Conservation (phyloP, 441 rosid genomes). For the Mallotus repandus region DNA sequence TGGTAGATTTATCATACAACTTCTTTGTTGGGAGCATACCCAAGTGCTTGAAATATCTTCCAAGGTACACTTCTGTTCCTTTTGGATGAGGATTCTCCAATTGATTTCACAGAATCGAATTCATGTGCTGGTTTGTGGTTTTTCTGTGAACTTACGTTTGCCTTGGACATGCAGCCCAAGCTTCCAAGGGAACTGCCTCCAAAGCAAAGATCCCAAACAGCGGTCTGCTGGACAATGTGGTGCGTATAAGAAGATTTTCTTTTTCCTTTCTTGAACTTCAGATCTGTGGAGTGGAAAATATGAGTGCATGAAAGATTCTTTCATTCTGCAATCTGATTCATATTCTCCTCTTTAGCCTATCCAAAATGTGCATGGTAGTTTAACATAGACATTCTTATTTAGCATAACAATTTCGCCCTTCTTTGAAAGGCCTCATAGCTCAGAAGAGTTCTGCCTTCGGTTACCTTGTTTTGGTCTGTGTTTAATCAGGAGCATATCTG, state of each 20-base stretch:
- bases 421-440: neutral
- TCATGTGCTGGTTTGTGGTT: neutral
- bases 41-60: conserved; percentile 70
- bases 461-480: neutral
- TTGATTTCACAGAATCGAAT: too few relatives aligned
- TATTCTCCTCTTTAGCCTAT: neutral
- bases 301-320: too few relatives aligned
- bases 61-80: conserved; percentile 44
- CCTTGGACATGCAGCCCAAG: conserved; percentile 49
- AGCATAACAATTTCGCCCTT: neutral
- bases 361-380: neutral
- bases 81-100: neutral
- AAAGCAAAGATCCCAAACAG: conserved; percentile 58
- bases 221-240: conserved; percentile 71
- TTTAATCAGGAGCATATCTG: neutral
- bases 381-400: neutral
- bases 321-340: too few relatives aligned
- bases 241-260: conserved; percentile 25
- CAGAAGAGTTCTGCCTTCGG: neutral
- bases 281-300: too few relatives aligned
- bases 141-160: conserved; percentile 18
- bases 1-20: conserved; percentile 81
- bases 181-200: conserved; percentile 94
- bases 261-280: neutral
- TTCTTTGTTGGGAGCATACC: conserved; percentile 81